Conservation (phyloP, 345 rosid genomes). For the Eucalyptus cladocalyx region DNA sequence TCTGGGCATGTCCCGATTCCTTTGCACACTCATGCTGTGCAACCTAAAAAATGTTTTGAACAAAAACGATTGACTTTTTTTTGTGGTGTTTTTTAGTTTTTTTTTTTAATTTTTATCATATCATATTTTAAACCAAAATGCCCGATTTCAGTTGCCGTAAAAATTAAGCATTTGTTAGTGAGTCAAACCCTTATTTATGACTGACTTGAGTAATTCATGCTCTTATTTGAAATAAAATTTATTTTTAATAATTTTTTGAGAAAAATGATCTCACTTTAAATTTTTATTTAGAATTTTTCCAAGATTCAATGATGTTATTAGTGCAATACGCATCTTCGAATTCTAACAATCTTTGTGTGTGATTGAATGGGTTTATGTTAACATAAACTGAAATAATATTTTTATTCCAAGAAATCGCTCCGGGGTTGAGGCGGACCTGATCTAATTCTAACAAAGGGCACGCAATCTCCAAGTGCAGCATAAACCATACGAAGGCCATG, state of each 20-base stretch:
- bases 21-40: too few species aligned
- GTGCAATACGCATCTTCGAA: not conserved
- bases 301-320: too few species aligned
- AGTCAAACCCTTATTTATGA: not conserved
- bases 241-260: too few species aligned
- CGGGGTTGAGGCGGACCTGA: not conserved
- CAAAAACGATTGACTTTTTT: rapidly evolving
- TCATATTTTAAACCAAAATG: not conserved
- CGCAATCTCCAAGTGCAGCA: not conserved
- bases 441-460: not conserved
- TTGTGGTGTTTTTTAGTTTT: too few species aligned
- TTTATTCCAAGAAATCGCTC: not conserved
- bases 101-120: not conserved
- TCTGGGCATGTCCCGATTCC: rapidly evolving
- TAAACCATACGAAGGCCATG: slow-evolving; percentile 5
- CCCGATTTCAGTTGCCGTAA: rapidly evolving
- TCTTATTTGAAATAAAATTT: too few species aligned
- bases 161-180: not conserved
- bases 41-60: too few species aligned
- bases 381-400: not conserved
- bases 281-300: too few species aligned
- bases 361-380: not conserved
- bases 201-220: too few species aligned
- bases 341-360: not conserved
- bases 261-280: too few species aligned